These are phyloP conservation scores for Trametopsis cervina DNA, from an alignment of 768 basidiomycete species.

Conservation along the genomic window DNA sequence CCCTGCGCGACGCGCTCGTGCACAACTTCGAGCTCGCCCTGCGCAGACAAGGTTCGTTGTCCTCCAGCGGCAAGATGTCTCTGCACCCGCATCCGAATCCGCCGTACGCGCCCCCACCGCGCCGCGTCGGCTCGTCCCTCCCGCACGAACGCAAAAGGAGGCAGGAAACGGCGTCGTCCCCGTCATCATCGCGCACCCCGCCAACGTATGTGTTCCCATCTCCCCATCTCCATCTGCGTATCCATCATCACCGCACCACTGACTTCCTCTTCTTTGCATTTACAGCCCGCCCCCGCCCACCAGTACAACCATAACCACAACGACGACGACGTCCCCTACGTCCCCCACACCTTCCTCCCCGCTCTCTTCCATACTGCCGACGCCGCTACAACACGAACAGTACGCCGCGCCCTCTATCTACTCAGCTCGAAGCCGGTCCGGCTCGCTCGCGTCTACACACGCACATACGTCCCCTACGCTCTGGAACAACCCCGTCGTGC, in stretches of 20 bases:
- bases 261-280: too few species aligned
- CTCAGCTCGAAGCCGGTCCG: neutral
- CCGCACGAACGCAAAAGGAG: neutral
- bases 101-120: neutral
- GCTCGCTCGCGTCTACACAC: slow-evolving; percentile 2
- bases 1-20: slow-evolving; percentile 1
- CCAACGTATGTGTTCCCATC: neutral
- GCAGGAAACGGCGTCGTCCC: too few species aligned
- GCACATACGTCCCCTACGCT: neutral
- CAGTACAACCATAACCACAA: too few species aligned
- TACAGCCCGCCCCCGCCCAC: too few species aligned
- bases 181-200: neutral
- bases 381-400: too few species aligned
- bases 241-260: too few species aligned
- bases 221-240: too few species aligned
- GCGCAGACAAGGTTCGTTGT: slow-evolving; percentile 5
- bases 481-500: neutral
- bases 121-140: neutral
- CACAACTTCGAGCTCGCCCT: slow-evolving; percentile 5
- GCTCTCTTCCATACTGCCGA: slow-evolving; percentile 1
- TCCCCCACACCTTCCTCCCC: slow-evolving; percentile 4
- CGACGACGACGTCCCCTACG: slow-evolving; percentile 9
- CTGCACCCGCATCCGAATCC: neutral
- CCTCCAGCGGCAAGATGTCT: slow-evolving; percentile 6
- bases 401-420: slow-evolving; percentile 2